phyloP scores from a whole-genome alignment of 805 yeast species.

The Barnettozyma pratensis region DNA sequence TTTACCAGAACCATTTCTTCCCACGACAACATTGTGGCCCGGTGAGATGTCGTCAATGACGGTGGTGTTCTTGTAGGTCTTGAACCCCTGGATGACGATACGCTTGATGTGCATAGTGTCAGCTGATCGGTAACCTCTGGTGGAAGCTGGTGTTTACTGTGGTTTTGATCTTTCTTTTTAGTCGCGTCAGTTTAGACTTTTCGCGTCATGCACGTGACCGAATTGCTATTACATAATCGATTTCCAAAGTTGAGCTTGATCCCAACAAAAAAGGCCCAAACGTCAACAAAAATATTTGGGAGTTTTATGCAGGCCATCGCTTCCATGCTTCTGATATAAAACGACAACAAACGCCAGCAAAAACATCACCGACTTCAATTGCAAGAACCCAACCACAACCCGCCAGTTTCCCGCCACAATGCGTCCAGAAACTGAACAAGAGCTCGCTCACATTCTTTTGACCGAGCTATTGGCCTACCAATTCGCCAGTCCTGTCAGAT shows the following conservation, averaged over 20 bases:
- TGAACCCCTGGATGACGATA: constrained; percentile 86
- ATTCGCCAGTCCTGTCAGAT: constrained; percentile 98
- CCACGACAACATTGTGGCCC: constrained; percentile 80
- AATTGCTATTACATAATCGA: background rate
- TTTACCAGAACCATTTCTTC: constrained; percentile 95
- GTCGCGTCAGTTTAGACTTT: constrained; percentile 6
- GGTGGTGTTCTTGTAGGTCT: constrained; percentile 84
- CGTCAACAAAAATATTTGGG: constrained; percentile 6
- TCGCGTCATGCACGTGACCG: constrained; percentile 3
- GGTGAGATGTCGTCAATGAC: constrained; percentile 74
- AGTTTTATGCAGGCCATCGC: too few relatives aligned
- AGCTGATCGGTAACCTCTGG: too few relatives aligned
- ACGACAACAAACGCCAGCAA: too few relatives aligned
- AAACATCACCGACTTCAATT: background rate
- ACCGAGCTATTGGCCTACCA: constrained; percentile 97
- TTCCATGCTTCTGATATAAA: too few relatives aligned
- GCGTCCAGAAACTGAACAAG: constrained; percentile 94
- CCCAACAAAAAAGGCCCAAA: constrained; percentile 10
- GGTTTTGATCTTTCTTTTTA: background rate
- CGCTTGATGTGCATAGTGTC: constrained; percentile 36
- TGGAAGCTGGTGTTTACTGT: too few relatives aligned
- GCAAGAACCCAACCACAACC: too few relatives aligned
- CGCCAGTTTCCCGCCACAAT: constrained; percentile 18
- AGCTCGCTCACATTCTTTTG: constrained; percentile 87
- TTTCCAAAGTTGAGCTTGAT: background rate